phyloP scores from a whole-genome alignment of 352 stramenopile genomes.

The Globisporangium ultimum region DNA sequence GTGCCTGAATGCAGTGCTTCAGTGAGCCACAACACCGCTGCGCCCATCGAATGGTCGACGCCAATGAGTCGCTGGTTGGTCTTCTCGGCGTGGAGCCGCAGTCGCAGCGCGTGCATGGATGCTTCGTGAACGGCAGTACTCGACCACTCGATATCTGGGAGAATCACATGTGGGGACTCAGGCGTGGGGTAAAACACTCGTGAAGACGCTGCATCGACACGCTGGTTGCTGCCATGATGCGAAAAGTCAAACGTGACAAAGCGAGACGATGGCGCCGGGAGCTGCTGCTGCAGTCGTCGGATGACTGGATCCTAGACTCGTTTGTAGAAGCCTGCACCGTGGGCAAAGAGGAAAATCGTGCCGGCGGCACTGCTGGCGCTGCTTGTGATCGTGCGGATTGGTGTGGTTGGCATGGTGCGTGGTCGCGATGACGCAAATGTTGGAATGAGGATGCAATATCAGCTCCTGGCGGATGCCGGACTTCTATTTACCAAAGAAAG shows the following conservation, averaged over 20 bases:
- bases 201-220: conserved; percentile 24
- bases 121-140: background rate
- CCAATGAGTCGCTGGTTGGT: conserved; percentile 30
- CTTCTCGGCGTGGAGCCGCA: conserved; percentile 4
- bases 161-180: conserved; percentile 21
- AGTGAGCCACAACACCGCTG: conserved; percentile 27
- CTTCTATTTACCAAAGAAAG: no score
- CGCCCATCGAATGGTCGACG: conserved; percentile 47
- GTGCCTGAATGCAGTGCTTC: conserved; percentile 29
- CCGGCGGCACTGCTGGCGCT: background rate
- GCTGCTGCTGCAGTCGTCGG: conserved; percentile 26
- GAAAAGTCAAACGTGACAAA: conserved; percentile 26
- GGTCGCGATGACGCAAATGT: no score
- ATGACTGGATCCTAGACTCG: conserved; percentile 43
- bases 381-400: no score
- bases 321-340: conserved; percentile 49
- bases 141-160: conserved; percentile 29
- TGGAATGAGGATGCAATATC: no score
- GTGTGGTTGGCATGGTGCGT: no score
- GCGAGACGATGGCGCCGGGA: conserved; percentile 11
- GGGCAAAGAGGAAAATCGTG: conserved; percentile 30
- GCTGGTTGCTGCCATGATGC: conserved; percentile 31
- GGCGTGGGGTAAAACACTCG: conserved; percentile 6
- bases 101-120: conserved; percentile 1
- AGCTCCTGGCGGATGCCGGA: no score